Conservation (phyloP, 2,329 filamentous ascomycete species). For the Cytospora chrysosperma region DNA sequence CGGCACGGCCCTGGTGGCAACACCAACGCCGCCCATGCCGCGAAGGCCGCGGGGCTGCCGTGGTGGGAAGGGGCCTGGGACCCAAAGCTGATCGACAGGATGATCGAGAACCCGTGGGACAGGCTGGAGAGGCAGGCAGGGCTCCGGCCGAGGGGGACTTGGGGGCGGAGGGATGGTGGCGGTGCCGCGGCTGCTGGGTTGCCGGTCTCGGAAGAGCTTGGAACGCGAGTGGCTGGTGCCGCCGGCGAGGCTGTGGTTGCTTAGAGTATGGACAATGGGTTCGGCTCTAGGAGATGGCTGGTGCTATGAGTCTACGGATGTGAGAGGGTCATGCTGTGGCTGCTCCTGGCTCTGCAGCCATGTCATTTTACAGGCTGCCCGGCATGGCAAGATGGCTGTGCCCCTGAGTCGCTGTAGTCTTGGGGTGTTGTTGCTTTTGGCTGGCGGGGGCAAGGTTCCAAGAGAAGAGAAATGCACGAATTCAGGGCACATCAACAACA, state of each 20-base stretch:
- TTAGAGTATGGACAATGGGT: neutral
- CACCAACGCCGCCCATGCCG: constrained; percentile 30
- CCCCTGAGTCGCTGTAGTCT: too few relatives aligned
- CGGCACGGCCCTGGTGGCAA: constrained; percentile 11
- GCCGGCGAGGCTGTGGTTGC: neutral
- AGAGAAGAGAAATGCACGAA: too few relatives aligned
- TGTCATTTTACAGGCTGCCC: neutral
- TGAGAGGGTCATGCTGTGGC: neutral
- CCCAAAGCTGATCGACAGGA: constrained; percentile 64
- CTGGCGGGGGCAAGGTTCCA: neutral
- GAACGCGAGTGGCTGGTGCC: neutral
- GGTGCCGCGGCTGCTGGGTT: neutral
- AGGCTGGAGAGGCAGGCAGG: constrained; percentile 49
- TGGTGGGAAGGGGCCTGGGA: constrained; percentile 72
- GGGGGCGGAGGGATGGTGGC: constrained; percentile 39
- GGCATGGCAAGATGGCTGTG: neutral
- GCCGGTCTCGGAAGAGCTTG: neutral
- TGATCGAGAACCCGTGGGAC: constrained; percentile 73
- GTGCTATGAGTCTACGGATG: neutral
- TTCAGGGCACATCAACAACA: too few relatives aligned
- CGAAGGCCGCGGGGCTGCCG: constrained; percentile 36
- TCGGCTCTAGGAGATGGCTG: neutral
- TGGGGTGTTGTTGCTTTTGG: neutral
- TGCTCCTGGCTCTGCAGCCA: neutral
- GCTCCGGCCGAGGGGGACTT: constrained; percentile 44